A percentile compares a stretch with the other conserved stretches of the same genome.
Evolutionary conservation across 768 basidiomycete species (phyloP).

Genomic region (Amanita muscaria): DNA sequence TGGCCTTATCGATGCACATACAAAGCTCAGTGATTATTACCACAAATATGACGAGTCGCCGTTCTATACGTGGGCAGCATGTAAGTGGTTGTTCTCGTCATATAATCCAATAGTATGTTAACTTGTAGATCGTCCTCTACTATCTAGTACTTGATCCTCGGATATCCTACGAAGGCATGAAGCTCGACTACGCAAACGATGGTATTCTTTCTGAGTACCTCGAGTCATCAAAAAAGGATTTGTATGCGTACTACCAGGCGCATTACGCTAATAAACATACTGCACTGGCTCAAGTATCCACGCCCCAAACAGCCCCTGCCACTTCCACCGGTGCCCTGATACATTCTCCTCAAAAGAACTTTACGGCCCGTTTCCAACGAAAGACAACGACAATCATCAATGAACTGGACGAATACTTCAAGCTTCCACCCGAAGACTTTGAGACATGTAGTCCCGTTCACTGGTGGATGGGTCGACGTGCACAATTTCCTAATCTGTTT

Average conservation of each 20-base stretch:
- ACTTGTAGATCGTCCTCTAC: too few species aligned
- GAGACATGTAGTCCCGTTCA: conserved; percentile 19
- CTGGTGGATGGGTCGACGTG: conserved; percentile 21
- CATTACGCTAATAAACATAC: conserved; percentile 8
- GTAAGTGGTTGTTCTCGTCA: conserved; percentile 10
- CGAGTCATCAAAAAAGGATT: conserved; percentile 13
- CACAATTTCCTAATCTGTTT: conserved; percentile 20
- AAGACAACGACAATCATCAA: conserved; percentile 6
- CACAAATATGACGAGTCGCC: conserved; percentile 21
- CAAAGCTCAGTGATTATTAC: conserved; percentile 26
- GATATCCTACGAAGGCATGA: conserved; percentile 18
- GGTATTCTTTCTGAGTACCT: conserved; percentile 11
- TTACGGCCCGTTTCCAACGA: conserved; percentile 1
- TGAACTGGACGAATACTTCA: conserved; percentile 19
- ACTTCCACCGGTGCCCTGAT: too few species aligned
- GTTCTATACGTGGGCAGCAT: conserved; percentile 23
- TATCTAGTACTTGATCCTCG: conserved; percentile 26
- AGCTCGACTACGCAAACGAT: conserved; percentile 17
- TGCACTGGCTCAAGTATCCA: neutral
- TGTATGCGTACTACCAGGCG: conserved; percentile 9
- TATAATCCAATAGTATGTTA: neutral
- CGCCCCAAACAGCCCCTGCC: neutral
- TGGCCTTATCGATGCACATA: conserved; percentile 21
- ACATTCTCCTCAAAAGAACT: neutral
- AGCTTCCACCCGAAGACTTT: conserved; percentile 18